phyloP scores from a whole-genome alignment of 192 early-diverging fungal genomes.

The Mortierella antarctica region DNA sequence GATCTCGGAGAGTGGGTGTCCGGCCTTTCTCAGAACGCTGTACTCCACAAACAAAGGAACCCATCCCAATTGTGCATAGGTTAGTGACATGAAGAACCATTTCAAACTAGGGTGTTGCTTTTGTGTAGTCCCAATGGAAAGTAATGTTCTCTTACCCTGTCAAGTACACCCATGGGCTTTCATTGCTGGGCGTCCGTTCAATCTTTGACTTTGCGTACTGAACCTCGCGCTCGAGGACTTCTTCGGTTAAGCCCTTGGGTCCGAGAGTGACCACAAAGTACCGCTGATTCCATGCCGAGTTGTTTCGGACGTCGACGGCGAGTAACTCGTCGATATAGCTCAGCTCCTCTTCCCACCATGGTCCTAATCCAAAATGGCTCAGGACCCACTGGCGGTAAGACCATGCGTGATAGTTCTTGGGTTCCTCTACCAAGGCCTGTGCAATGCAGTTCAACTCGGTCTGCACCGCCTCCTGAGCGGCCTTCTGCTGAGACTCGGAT shows the following conservation, averaged over 20 bases:
- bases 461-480: constrained; percentile 50
- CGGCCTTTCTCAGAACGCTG: constrained; percentile 56
- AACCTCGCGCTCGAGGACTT: constrained; percentile 70
- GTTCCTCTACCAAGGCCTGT: constrained; percentile 75
- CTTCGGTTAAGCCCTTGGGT: constrained; percentile 46
- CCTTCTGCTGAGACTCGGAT: constrained; percentile 47
- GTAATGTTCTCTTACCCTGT: constrained; percentile 69
- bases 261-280: constrained; percentile 76
- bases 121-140: not conserved
- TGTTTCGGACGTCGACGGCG: constrained; percentile 90
- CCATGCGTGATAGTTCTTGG: constrained; percentile 99
- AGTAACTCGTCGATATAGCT: constrained; percentile 78
- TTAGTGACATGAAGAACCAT: not conserved
- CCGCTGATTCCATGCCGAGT: constrained; percentile 99
- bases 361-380: constrained; percentile 65
- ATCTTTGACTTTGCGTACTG: constrained; percentile 78
- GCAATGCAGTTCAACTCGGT: constrained; percentile 82
- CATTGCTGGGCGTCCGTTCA: constrained; percentile 85
- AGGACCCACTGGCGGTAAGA: constrained; percentile 97
- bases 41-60: not conserved
- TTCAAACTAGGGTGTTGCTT: not conserved
- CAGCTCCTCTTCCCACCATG: constrained; percentile 83
- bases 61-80: not conserved
- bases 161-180: constrained; percentile 94
- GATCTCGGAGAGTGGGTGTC: constrained; percentile 45